A percentile compares a stretch with the other conserved stretches of the same genome.
Conservation (phyloP, 2,329 filamentous ascomycete genomes). For the Aureobasidium sp. region DNA sequence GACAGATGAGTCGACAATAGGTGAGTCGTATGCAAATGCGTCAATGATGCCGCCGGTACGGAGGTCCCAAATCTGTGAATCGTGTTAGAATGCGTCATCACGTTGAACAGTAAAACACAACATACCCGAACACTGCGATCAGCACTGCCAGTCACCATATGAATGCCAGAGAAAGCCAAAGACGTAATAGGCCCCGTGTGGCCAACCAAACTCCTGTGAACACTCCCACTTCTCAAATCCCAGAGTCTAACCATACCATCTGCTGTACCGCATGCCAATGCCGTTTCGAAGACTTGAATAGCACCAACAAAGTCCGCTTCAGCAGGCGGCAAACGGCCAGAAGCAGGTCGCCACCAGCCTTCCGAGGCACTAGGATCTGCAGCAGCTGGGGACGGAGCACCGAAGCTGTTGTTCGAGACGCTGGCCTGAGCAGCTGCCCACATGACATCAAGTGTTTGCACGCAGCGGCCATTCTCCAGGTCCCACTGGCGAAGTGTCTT, state of each 20-base stretch:
- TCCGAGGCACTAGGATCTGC: conserved; percentile 18
- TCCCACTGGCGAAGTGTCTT: conserved; percentile 98
- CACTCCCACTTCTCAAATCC: conserved; percentile 93
- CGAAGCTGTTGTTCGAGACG: conserved; percentile 48
- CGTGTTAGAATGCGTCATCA: neutral
- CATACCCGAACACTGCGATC: conserved; percentile 91
- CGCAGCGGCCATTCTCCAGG: conserved; percentile 90
- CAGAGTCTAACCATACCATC: conserved; percentile 95
- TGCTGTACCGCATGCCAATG: conserved; percentile 89
- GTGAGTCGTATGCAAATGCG: conserved; percentile 88
- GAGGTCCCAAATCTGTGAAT: conserved; percentile 86
- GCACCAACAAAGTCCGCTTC: conserved; percentile 90
- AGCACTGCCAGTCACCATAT: conserved; percentile 85
- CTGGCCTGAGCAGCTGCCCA: conserved; percentile 92
- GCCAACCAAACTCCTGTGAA: conserved; percentile 91
- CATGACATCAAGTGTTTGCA: conserved; percentile 94
- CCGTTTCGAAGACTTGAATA: conserved; percentile 91
- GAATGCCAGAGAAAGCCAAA: conserved; percentile 91
- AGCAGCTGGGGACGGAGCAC: neutral
- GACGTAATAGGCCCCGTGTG: conserved; percentile 93
- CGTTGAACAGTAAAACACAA: conserved; percentile 21
- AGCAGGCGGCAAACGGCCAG: conserved; percentile 48
- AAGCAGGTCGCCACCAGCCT: conserved; percentile 65
- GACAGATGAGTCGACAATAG: conserved; percentile 96
- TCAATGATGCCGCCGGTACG: conserved; percentile 92